Conservation (phyloP, 1,284 basidiomycete species). For the Cronartium quercuum region DNA sequence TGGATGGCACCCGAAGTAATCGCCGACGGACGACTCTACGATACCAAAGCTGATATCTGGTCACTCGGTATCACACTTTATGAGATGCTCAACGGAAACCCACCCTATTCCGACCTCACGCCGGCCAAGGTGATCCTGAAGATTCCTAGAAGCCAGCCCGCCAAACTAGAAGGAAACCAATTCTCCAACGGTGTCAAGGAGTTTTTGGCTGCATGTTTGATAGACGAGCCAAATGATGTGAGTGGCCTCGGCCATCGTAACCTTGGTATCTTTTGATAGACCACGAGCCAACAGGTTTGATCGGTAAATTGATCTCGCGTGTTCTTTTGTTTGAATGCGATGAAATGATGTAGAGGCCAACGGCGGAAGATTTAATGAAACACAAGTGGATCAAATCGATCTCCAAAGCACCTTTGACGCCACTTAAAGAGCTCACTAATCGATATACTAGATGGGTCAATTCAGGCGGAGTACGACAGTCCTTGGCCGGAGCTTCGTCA, state of each 20-base stretch:
- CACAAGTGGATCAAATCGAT: constrained; percentile 86
- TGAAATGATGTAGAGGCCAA: constrained; percentile 58
- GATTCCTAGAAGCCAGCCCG: constrained; percentile 80
- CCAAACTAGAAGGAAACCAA: constrained; percentile 69
- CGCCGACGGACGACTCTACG: constrained; percentile 76
- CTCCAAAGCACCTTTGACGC: constrained; percentile 62
- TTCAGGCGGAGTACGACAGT: constrained; percentile 70
- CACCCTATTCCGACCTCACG: constrained; percentile 70
- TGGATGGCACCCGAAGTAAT: constrained; percentile 99
- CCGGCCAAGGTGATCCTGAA: constrained; percentile 78
- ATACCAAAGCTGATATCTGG: constrained; percentile 95
- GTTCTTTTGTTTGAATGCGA: constrained; percentile 35
- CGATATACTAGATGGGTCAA: constrained; percentile 71
- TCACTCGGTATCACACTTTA: constrained; percentile 89
- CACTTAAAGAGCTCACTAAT: constrained; percentile 75
- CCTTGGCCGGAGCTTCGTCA: constrained; percentile 59
- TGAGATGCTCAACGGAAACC: constrained; percentile 90
- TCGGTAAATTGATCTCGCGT: neutral
- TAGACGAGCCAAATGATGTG: constrained; percentile 73
- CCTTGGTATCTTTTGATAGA: neutral
- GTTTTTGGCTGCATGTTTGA: constrained; percentile 77
- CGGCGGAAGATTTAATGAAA: constrained; percentile 82
- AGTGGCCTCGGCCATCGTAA: constrained; percentile 47
- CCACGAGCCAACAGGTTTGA: neutral
- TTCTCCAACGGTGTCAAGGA: constrained; percentile 78